Evolutionary conservation across 2,329 filamentous ascomycete genomes (phyloP).

Genomic region (Penicillium sp.): DNA sequence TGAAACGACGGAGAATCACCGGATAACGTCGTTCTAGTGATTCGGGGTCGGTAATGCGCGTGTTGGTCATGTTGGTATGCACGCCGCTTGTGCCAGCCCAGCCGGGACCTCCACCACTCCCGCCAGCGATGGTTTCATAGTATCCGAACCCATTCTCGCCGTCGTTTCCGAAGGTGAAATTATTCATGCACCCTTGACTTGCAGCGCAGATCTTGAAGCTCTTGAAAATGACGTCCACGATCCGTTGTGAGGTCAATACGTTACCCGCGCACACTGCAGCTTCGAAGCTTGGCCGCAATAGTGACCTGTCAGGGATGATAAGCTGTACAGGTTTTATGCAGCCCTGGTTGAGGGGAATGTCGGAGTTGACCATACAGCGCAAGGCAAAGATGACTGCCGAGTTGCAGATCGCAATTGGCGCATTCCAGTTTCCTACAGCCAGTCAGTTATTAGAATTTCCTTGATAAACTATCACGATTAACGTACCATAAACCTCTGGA

Average conservation of each 20-base stretch:
- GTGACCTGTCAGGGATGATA: conserved; percentile 66
- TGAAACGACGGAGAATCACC: conserved; percentile 68
- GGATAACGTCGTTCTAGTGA: conserved; percentile 75
- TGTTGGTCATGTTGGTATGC: conserved; percentile 82
- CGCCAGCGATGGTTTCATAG: conserved; percentile 79
- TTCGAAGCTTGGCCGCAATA: conserved; percentile 68
- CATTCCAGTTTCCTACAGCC: conserved; percentile 64
- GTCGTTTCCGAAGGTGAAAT: conserved; percentile 15
- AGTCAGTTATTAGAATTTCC: neutral
- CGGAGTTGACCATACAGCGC: conserved; percentile 70
- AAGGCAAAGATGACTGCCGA: conserved; percentile 78
- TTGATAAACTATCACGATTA: neutral
- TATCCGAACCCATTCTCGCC: conserved; percentile 60
- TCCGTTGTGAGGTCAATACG: conserved; percentile 70
- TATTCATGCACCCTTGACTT: conserved; percentile 70
- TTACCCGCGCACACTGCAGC: conserved; percentile 77
- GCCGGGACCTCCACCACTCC: conserved; percentile 67
- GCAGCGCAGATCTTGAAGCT: conserved; percentile 74
- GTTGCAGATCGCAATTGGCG: conserved; percentile 72
- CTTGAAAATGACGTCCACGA: conserved; percentile 74
- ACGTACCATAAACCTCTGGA: conserved; percentile 58
- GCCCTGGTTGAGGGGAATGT: conserved; percentile 79
- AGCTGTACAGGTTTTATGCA: conserved; percentile 71
- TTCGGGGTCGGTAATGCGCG: conserved; percentile 75
- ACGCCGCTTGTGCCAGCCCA: conserved; percentile 74